A percentile compares a stretch with the other conserved stretches of the same genome.
phyloP scores from a whole-genome alignment of 2,329 filamentous ascomycete genomes.

The Graphiopsis chlorocephala region DNA sequence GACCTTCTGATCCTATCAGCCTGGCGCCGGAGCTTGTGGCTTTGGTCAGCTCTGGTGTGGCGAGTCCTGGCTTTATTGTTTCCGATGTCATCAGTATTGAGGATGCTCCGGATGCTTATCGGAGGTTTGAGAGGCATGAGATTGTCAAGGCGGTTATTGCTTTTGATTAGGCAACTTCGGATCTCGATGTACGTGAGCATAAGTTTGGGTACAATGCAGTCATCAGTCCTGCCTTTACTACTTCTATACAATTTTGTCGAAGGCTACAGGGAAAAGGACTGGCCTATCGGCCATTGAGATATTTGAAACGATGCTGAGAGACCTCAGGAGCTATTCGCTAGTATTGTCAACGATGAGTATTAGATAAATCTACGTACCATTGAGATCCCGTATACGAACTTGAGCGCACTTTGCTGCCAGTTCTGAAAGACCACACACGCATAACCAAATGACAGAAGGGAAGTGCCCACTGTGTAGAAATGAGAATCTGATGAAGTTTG shows the following conservation, averaged over 20 bases:
- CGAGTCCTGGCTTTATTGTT: slow-evolving; percentile 14
- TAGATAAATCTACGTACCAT: neutral
- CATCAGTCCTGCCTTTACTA: neutral
- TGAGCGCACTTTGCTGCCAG: neutral
- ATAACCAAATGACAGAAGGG: no score
- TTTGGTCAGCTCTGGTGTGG: slow-evolving; percentile 10
- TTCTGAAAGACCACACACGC: neutral
- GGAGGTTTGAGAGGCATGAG: slow-evolving; percentile 13
- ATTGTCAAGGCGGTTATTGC: slow-evolving; percentile 5
- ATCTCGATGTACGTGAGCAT: neutral
- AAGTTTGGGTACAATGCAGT: neutral
- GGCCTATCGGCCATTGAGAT: neutral
- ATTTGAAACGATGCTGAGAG: neutral
- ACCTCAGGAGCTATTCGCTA: neutral
- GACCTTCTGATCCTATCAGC: slow-evolving; percentile 1
- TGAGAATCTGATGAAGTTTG: no score
- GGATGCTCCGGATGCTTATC: slow-evolving; percentile 17
- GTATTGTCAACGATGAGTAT: neutral
- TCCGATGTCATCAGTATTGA: slow-evolving; percentile 17
- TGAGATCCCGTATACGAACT: neutral
- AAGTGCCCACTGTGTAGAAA: no score
- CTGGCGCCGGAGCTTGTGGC: slow-evolving; percentile 10
- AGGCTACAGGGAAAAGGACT: neutral
- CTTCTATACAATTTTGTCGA: neutral
- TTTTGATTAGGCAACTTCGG: neutral